Evolutionary conservation across 768 basidiomycete genomes (phyloP), one percentile per base, ranked within the genome.

Genomic region (Auriscalpium microsporum): DNA sequence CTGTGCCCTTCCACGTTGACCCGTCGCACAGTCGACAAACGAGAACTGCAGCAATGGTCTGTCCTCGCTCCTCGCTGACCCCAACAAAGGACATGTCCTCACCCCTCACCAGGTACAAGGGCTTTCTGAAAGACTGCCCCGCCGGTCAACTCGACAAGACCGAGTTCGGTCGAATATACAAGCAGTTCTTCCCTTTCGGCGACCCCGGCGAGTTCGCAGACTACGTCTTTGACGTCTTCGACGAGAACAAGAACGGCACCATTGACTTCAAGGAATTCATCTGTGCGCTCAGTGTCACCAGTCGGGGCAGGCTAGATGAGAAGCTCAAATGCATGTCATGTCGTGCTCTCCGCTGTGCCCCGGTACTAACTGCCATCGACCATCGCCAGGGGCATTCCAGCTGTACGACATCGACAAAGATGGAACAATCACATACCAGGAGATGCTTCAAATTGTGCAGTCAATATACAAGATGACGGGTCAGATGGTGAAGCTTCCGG

Each of bases 401-500:
- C 77, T 99, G 45, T 99, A 99, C 69, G 96, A 99, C 67, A 97
- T 99, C 64, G 92, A 99, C 74, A 92, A 92, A 63, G 96, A 99
- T 67, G 96, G 96, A 9, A 87, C 82, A 63, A 98, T 99, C 74
- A 96, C 96, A 42, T 97, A 97, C 72, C 86, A 94, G 67, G 96
- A 99, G 75, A 99, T 99, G 96, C 84, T 98, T 35, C 86, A 91
- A 75, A 99, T 99, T 68, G 96, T 99, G 9, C 83, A 87, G 64
- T 87, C 92, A 46, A 99, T 99, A 74, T 99, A 98, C 79, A 97
- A 95, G 81, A 98, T 99, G 96, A 98, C 96, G 4, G 96, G 96
- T 17, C 86, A 94, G 71, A 97, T 98, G 94, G 95, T 98, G 60
- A 94, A 94, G 69, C 82, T 98, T 19, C 94, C 96, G n/a, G 77